phyloP scores from a whole-genome alignment of 192 early-diverging fungal species.

The Obelidium mucronatum region DNA sequence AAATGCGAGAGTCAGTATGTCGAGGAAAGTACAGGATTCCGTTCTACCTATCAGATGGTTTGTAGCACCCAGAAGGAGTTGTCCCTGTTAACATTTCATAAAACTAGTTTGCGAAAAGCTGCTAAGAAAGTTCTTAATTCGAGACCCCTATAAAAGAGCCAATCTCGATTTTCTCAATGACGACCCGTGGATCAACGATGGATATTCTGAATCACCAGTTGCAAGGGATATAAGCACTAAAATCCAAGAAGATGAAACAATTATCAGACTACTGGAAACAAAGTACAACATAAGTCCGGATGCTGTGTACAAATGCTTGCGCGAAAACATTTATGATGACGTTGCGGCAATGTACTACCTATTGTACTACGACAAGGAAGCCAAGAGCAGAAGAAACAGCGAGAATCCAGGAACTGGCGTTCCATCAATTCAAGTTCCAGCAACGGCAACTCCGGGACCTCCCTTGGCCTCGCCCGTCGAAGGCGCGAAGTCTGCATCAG shows the following conservation, averaged over 20 bases:
- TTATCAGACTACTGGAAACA: conserved; percentile 59
- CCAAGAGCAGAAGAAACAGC: neutral
- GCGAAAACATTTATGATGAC: conserved; percentile 68
- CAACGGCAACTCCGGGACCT: conserved; percentile 1
- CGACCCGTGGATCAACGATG: conserved; percentile 70
- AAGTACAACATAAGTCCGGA: conserved; percentile 64
- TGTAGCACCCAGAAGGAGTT: neutral
- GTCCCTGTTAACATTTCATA: too few relatives aligned
- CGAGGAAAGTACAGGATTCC: conserved; percentile 71
- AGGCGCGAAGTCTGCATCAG: conserved; percentile 16
- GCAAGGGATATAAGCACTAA: conserved; percentile 51
- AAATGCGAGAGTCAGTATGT: conserved; percentile 67
- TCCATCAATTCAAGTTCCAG: conserved; percentile 35
- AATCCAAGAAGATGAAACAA: conserved; percentile 60
- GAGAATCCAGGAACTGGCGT: conserved; percentile 13
- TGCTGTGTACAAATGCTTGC: conserved; percentile 52
- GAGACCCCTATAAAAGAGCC: conserved; percentile 64
- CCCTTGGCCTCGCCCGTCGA: conserved; percentile 30
- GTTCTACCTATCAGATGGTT: conserved; percentile 54
- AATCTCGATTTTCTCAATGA: conserved; percentile 66
- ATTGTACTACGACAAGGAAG: conserved; percentile 67
- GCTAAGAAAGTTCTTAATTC: conserved; percentile 63
- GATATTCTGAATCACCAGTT: conserved; percentile 59
- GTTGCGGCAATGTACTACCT: conserved; percentile 66
- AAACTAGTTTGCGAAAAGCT: conserved; percentile 67